Evolutionary conservation across 805 yeast genomes (phyloP), one percentile per base, ranked within the genome.

Genomic region (Yamadazyma nakazawae): DNA sequence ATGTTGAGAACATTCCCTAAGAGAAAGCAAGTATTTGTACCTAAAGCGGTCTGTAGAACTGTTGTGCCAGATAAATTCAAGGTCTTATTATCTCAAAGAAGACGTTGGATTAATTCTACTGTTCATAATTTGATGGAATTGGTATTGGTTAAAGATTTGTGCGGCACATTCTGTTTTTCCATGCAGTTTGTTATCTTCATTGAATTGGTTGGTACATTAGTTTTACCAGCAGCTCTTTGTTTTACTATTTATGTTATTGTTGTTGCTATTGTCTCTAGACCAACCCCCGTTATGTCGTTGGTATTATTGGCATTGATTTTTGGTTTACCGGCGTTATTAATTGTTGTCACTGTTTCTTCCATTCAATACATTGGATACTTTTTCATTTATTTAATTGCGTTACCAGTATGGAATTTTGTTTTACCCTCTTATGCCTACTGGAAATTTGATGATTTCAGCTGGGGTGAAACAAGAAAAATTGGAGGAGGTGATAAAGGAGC

Each of bases 61-160:
- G 68, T 88, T 50, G 97, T 85, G n/a, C 97, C 97, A 0, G 85
- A 84, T 56, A 75, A 76, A 41, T 90, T 90, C 63, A 76, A 68
- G 52, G 94, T 90, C 40, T 72, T 90, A 53, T 72, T 90, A 40
- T 90, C 96, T 1, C 97, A 90, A 64, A 84, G 97, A 64, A 88
- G 97, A 70, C 86, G 97, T 63, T 90, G 97, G 97, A 90, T 90
- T 57, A 90, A 90, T 65, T 90, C 97, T 4, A 91, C 97, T 0
- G 91, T 90, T 32, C 97, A 90, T 66, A 90, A 90, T 60, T 77
- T 90, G 65, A 78, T 91, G 82, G 97, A 90, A 64, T 79, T 90
- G 59, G 87, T 85, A 3, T 68, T 88, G 51, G 91, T 90, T 17
- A 81, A 82, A 44, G 96, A 90, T 63, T 74, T 91, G 53, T 90